Base-by-base conservation (phyloP, 2,329 filamentous ascomycete genomes). In the Pseudogymnoascus sp. region DNA sequence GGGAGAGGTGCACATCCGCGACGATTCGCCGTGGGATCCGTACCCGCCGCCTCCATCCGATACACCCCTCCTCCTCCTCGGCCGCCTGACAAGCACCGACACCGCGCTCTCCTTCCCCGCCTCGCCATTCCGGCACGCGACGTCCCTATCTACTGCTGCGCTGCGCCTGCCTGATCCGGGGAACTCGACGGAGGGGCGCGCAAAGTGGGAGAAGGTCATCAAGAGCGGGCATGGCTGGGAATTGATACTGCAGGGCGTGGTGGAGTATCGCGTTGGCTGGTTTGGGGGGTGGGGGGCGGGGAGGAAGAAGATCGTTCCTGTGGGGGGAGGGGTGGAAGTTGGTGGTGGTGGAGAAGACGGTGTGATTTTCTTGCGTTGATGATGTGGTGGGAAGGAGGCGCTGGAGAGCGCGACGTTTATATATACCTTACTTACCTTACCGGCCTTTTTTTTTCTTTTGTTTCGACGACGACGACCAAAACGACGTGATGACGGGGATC, bases 61-160 rank as follows among this genome's bases (percentile, higher is more conserved):
- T 71, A 82, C 89, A 6, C 90, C 91, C 56, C 96, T 93, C 63
- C 92, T 98, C 84, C 82, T 96, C 35, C 85, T 99, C n/a, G 95
- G 95, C 31, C 90, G 89, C 37, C 91, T 98, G 38, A 87, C 88
- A 65, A 83, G 87, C 66, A 95, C 98, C 70, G 91, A 97, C 73
- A 96, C 91, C 62, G 88, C 92, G 0, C 79, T 99, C 37, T 88
- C 85, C 4, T 98, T 98, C 70, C 93, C 96, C 65, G 90, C 92
- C 3, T 93, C 92, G 0, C 92, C 96, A 28, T 89, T 97, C 77
- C 87, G 91, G 66, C 87, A 88, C 67, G 82, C 85, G 28, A 77
- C 82, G 11, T 90, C 89, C 14, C 84, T 82, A 16, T 95, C 92
- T 0, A 85, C 89, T 4, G 93, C 92, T 31, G 90, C 95, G 71